phyloP scores from a whole-genome alignment of 495 filamentous ascomycete genomes.

The Penicillium pulvis region DNA sequence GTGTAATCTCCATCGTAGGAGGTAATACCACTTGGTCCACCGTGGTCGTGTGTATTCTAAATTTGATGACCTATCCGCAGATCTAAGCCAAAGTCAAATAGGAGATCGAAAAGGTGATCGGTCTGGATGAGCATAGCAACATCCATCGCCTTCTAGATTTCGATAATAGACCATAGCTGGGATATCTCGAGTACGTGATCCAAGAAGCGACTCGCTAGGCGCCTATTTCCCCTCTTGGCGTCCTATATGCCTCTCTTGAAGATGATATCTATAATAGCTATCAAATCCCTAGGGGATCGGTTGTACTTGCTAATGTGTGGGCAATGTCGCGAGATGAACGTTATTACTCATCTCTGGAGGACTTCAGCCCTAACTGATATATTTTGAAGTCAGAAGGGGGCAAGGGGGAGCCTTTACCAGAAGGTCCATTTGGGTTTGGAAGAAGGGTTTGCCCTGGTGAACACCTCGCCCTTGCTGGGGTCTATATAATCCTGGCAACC shows the following conservation, averaged over 20 bases:
- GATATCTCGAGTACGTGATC: constrained; percentile 36
- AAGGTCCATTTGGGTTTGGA: constrained; percentile 58
- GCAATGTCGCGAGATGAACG: constrained; percentile 43
- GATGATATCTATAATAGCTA: constrained; percentile 56
- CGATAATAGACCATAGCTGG: constrained; percentile 23
- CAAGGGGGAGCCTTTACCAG: constrained; percentile 48
- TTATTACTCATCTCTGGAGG: constrained; percentile 37
- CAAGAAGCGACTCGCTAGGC: constrained; percentile 42
- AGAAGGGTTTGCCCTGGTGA: constrained; percentile 26
- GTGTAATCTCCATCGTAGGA: constrained; percentile 52
- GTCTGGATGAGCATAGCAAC: constrained; percentile 14
- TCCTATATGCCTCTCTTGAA: constrained; percentile 54
- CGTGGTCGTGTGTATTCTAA: constrained; percentile 41
- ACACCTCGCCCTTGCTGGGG: constrained; percentile 19
- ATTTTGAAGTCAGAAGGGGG: constrained; percentile 45
- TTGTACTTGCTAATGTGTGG: constrained; percentile 46
- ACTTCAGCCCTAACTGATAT: constrained; percentile 49
- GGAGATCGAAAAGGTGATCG: constrained; percentile 36
- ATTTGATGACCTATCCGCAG: constrained; percentile 42
- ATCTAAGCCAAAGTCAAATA: constrained; percentile 48
- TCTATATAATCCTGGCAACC: constrained; percentile 24
- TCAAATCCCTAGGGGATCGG: constrained; percentile 47
- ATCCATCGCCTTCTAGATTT: constrained; percentile 20
- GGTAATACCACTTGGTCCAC: constrained; percentile 47
- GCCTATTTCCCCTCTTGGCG: constrained; percentile 36